Evolutionary conservation across 2,329 filamentous ascomycete genomes (phyloP).

Genomic region (Fusarium sp.): DNA sequence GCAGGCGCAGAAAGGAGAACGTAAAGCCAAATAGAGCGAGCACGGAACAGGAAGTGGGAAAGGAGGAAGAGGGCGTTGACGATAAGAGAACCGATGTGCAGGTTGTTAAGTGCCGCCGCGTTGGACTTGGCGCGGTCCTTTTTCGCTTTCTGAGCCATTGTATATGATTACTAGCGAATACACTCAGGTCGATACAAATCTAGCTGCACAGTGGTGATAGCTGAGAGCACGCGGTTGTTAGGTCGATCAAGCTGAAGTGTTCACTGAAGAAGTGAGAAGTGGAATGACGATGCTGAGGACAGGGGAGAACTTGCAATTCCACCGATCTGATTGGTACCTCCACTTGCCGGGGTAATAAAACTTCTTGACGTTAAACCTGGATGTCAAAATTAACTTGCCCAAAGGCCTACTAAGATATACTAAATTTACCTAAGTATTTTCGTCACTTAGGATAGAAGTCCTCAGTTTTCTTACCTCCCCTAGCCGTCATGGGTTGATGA

Average conservation of each 20-base stretch:
- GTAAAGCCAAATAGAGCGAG: slow-evolving; percentile 75
- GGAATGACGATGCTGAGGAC: slow-evolving; percentile 20
- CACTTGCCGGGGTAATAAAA: slow-evolving; percentile 20
- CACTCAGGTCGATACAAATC: neutral
- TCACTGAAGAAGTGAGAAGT: slow-evolving; percentile 15
- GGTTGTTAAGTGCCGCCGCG: slow-evolving; percentile 77
- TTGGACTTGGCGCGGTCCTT: slow-evolving; percentile 82
- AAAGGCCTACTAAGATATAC: neutral
- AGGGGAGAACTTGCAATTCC: slow-evolving; percentile 10
- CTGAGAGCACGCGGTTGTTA: neutral
- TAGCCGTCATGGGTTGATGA: neutral
- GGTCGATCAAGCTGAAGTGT: neutral
- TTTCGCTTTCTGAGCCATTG: slow-evolving; percentile 71
- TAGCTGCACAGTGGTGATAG: neutral
- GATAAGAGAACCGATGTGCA: slow-evolving; percentile 78
- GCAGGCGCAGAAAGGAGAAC: slow-evolving; percentile 77
- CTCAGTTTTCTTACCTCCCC: neutral
- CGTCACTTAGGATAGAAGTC: too few species aligned
- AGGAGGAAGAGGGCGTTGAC: slow-evolving; percentile 81
- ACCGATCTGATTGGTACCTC: slow-evolving; percentile 20
- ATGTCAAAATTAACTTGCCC: neutral
- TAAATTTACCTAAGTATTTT: neutral
- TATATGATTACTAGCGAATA: neutral
- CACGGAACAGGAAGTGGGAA: slow-evolving; percentile 72
- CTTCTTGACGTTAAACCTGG: neutral